phyloP scores from a whole-genome alignment of 768 basidiomycete genomes.

The Dioszegia aurantiaca region DNA sequence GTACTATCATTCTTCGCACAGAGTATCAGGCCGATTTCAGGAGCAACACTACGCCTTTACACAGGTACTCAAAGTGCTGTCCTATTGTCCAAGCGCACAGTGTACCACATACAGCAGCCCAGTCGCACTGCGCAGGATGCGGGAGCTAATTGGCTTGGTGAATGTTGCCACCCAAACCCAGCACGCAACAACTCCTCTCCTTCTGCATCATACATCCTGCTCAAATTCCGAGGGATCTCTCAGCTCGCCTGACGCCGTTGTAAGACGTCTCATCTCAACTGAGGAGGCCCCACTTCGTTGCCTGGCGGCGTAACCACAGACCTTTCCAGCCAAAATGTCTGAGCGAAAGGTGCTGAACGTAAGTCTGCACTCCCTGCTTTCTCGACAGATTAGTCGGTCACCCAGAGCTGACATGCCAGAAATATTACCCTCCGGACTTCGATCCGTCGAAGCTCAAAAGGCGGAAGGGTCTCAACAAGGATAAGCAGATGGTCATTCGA shows the following conservation, averaged over 20 bases:
- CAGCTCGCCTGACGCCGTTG: too few species aligned
- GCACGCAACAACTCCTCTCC: too few species aligned
- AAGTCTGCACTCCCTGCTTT: conserved; percentile 10
- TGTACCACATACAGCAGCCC: too few species aligned
- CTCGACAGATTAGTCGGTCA: neutral
- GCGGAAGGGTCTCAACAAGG: conserved; percentile 75
- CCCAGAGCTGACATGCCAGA: neutral
- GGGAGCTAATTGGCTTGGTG: neutral
- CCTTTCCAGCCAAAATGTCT: conserved; percentile 42
- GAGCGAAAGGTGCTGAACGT: conserved; percentile 74
- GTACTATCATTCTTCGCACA: too few species aligned
- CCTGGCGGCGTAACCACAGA: conserved; percentile 9
- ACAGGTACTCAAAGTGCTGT: too few species aligned
- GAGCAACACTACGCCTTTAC: too few species aligned
- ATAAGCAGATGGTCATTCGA: conserved; percentile 94
- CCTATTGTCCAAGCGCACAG: too few species aligned
- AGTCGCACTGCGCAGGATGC: too few species aligned
- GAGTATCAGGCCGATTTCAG: too few species aligned
- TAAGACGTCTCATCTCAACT: neutral
- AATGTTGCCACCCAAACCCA: conserved; percentile 2
- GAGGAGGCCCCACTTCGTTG: neutral
- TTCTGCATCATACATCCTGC: too few species aligned
- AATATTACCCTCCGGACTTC: conserved; percentile 85
- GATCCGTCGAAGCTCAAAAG: conserved; percentile 94
- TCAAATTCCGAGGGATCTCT: too few species aligned